Conservation (phyloP, 805 yeast genomes). For the Metschnikowia baotianmanensis region DNA sequence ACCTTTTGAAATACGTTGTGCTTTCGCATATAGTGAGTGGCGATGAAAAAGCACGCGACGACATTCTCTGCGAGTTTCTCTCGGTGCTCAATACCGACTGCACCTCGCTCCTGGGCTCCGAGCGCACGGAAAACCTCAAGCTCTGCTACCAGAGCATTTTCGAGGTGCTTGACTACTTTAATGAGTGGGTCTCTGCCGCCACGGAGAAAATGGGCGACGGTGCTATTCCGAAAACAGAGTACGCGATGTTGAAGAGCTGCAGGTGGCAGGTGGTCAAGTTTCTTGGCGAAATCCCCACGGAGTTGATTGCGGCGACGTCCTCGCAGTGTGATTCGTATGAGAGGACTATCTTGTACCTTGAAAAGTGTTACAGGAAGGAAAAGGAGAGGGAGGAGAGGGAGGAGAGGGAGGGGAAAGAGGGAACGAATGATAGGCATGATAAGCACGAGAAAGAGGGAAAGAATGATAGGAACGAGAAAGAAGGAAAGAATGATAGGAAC, state of each 20-base stretch:
- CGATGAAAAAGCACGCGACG: slow-evolving; percentile 34
- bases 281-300: slow-evolving; percentile 58
- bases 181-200: slow-evolving; percentile 63
- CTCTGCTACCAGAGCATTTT: slow-evolving; percentile 73
- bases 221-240: slow-evolving; percentile 19
- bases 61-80: slow-evolving; percentile 58
- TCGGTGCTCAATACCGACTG: slow-evolving; percentile 46
- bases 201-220: slow-evolving; percentile 31
- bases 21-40: slow-evolving; percentile 59
- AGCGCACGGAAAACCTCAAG: slow-evolving; percentile 52
- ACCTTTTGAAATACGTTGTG: slow-evolving; percentile 73
- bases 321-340: slow-evolving; percentile 84
- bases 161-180: slow-evolving; percentile 76
- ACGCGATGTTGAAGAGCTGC: slow-evolving; percentile 26
- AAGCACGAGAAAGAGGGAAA: too few relatives aligned
- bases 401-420: too few relatives aligned
- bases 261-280: slow-evolving; percentile 42
- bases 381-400: slow-evolving; percentile 24
- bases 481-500: too few relatives aligned
- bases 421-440: too few relatives aligned
- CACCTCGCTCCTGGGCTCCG: slow-evolving; percentile 45
- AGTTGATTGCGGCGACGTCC: slow-evolving; percentile 71
- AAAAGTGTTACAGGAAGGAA: slow-evolving; percentile 58
- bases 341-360: slow-evolving; percentile 81
- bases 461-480: too few relatives aligned